phyloP scores from a whole-genome alignment of 208 protist species.

The Leptomonas seymouri region DNA sequence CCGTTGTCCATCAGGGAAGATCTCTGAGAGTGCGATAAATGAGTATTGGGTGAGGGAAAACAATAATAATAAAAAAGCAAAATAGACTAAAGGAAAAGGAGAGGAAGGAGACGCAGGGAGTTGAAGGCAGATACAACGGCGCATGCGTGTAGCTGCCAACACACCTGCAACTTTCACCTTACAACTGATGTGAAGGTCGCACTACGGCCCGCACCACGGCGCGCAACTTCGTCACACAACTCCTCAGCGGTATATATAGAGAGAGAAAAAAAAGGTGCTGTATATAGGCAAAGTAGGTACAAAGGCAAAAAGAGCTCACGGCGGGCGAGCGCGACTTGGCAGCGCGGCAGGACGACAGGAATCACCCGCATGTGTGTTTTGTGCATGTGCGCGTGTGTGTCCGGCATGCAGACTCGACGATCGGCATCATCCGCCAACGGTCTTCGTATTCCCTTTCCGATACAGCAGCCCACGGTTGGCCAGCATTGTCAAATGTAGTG shows the following conservation, averaged over 20 bases:
- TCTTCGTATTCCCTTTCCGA: too few relatives aligned
- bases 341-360: neutral
- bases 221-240: neutral
- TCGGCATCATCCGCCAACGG: too few relatives aligned
- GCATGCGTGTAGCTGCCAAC: too few relatives aligned
- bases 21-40: slow-evolving; percentile 9
- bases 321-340: neutral
- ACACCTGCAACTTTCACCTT: neutral
- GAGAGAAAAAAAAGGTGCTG: neutral
- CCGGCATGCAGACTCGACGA: too few relatives aligned
- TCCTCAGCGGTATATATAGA: neutral
- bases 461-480: neutral
- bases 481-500: slow-evolving; percentile 4
- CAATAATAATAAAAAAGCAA: neutral
- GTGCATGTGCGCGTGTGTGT: too few relatives aligned
- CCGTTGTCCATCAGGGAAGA: neutral
- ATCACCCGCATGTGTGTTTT: neutral
- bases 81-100: neutral
- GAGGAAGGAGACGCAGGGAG: too few relatives aligned
- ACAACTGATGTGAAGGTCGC: neutral
- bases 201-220: neutral
- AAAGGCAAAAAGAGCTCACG: neutral
- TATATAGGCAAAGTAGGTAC: neutral
- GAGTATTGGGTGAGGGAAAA: neutral
- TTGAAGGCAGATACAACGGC: too few relatives aligned